Evolutionary conservation across 1,139 yeast genomes (phyloP).

Genomic region (Lodderomyces oxycetoniae): DNA sequence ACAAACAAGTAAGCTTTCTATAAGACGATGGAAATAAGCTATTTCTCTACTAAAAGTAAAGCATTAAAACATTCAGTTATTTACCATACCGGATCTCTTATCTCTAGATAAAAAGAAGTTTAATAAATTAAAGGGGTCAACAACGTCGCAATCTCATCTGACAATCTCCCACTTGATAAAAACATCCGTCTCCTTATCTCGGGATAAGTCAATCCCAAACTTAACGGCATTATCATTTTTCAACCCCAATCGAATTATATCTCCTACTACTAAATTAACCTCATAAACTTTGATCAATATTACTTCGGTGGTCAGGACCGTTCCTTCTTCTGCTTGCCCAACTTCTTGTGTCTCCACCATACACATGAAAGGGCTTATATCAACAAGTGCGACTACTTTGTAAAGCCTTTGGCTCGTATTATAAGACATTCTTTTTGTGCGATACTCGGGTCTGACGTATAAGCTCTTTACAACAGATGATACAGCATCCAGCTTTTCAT

Average conservation of each 20-base stretch:
- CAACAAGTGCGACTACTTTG: not conserved
- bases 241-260: not conserved
- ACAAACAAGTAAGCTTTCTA: constrained; percentile 2
- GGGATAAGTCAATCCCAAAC: not conserved
- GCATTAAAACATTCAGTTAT: too few relatives aligned
- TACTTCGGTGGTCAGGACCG: too few relatives aligned
- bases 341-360: not conserved
- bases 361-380: not conserved
- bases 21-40: constrained; percentile 4
- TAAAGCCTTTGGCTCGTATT: not conserved
- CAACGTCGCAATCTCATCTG: too few relatives aligned
- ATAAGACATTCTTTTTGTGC: too few relatives aligned
- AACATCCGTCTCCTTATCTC: too few relatives aligned
- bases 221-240: too few relatives aligned
- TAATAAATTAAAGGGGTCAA: too few relatives aligned
- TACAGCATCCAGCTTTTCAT: too few relatives aligned
- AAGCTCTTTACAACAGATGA: not conserved
- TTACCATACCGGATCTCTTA: too few relatives aligned
- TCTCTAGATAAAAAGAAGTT: too few relatives aligned
- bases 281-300: constrained; percentile 3
- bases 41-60: too few relatives aligned
- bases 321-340: not conserved
- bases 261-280: not conserved
- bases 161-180: too few relatives aligned
- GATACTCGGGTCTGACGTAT: not conserved